These are phyloP conservation scores for Tricholoma flavovirens DNA, from an alignment of 768 basidiomycete genomes.

Conservation along the genomic window DNA sequence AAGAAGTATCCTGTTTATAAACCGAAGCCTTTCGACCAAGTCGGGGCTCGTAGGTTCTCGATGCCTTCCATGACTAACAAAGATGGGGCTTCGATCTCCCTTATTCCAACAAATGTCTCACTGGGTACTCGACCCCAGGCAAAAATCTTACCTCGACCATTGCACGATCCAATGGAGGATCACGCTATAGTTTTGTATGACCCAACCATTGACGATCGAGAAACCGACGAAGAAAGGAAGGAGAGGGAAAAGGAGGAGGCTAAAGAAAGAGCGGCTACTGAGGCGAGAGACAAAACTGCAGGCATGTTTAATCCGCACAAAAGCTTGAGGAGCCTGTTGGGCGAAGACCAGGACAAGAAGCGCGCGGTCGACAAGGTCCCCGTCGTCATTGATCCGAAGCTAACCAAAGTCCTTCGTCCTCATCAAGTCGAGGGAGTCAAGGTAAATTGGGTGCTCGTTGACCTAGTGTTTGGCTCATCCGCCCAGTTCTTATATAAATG, in stretches of 20 bases:
- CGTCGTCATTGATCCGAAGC: conserved; percentile 90
- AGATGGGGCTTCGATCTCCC: conserved; percentile 55
- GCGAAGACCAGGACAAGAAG: conserved; percentile 65
- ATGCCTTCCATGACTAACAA: conserved; percentile 77
- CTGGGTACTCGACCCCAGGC: conserved; percentile 82
- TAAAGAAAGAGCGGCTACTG: conserved; percentile 55
- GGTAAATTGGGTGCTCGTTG: conserved; percentile 36
- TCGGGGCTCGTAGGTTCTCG: conserved; percentile 60
- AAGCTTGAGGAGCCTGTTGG: conserved; percentile 73
- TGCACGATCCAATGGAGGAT: conserved; percentile 97
- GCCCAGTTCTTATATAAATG: conserved; percentile 90
- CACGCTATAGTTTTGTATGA: conserved; percentile 97
- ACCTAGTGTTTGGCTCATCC: conserved; percentile 5
- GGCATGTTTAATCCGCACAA: conserved; percentile 90
- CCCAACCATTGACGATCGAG: conserved; percentile 89
- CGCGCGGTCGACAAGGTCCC: conserved; percentile 73
- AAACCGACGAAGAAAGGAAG: conserved; percentile 81
- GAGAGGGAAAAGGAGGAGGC: conserved; percentile 71
- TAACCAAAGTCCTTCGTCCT: conserved; percentile 85
- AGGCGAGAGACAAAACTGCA: conserved; percentile 61
- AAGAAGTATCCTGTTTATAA: conserved; percentile 75
- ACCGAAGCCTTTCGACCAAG: conserved; percentile 67
- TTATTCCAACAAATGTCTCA: conserved; percentile 58
- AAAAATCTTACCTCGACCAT: conserved; percentile 79
- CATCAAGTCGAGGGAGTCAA: conserved; percentile 99